phyloP scores from a whole-genome alignment of 2,329 filamentous ascomycete genomes.

The Aspergillus sp. region DNA sequence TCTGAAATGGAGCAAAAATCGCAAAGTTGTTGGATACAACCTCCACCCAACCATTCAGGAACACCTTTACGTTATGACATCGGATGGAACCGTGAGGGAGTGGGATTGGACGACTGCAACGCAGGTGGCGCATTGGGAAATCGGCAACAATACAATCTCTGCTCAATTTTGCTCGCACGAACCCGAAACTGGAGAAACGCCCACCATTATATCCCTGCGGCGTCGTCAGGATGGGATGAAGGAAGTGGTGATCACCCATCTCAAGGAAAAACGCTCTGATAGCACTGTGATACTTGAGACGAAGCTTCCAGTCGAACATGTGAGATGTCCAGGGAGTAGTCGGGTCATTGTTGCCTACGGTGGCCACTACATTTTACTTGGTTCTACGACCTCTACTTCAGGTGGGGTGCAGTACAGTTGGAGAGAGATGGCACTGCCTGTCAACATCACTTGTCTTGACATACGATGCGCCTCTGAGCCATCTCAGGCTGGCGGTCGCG shows the following conservation, averaged over 20 bases:
- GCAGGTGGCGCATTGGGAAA: constrained; percentile 44
- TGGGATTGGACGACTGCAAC: constrained; percentile 58
- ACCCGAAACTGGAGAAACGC: constrained; percentile 15
- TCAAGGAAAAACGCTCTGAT: constrained; percentile 21
- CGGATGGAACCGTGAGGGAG: constrained; percentile 49
- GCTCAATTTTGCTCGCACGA: constrained; percentile 21
- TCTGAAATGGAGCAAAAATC: constrained; percentile 55
- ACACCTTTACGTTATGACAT: constrained; percentile 54
- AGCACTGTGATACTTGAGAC: constrained; percentile 29
- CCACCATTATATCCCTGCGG: constrained; percentile 39
- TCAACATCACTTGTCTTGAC: constrained; percentile 67
- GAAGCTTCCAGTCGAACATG: constrained; percentile 22
- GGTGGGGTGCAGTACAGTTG: constrained; percentile 48
- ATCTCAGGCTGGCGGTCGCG: constrained; percentile 9
- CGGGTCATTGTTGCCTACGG: constrained; percentile 38
- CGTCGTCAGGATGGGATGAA: constrained; percentile 38
- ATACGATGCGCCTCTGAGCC: constrained; percentile 46
- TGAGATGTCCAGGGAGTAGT: constrained; percentile 28
- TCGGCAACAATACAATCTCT: constrained; percentile 34
- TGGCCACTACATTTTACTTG: constrained; percentile 56
- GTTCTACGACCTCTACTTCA: constrained; percentile 43
- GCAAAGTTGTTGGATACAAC: constrained; percentile 50
- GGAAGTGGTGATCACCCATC: constrained; percentile 26
- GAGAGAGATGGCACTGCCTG: constrained; percentile 54
- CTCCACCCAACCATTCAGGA: constrained; percentile 51